Evolutionary conservation across 768 basidiomycete species (phyloP).

Genomic region (Lepiota subincarnata): DNA sequence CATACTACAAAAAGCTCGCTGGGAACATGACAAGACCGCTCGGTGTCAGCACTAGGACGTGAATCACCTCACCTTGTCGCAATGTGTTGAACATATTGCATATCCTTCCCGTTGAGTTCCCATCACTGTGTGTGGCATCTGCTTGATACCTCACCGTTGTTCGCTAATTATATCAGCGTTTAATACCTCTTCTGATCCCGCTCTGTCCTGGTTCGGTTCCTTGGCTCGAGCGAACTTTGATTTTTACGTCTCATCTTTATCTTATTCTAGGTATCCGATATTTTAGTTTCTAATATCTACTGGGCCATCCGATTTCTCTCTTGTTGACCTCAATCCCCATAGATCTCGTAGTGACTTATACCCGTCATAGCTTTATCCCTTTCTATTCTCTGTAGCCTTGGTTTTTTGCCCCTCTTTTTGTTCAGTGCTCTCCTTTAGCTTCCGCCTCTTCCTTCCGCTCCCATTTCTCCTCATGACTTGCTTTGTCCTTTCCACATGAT

Average conservation of each 20-base stretch:
- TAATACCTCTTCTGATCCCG: conserved; percentile 22
- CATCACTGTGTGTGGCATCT: conserved; percentile 9
- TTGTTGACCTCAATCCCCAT: conserved; percentile 12
- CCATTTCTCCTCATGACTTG: conserved; percentile 12
- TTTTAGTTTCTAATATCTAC: conserved; percentile 5
- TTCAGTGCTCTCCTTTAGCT: conserved; percentile 11
- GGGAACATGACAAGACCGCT: conserved; percentile 9
- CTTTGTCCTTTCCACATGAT: conserved; percentile 11
- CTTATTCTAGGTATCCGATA: conserved; percentile 4
- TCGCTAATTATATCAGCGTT: conserved; percentile 28
- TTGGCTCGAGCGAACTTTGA: conserved; percentile 13
- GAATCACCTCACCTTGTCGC: neutral
- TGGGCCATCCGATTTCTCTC: neutral
- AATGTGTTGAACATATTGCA: neutral
- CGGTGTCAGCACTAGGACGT: conserved; percentile 9
- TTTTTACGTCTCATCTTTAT: conserved; percentile 16
- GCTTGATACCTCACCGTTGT: conserved; percentile 13
- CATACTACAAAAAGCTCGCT: conserved; percentile 15
- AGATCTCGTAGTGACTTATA: conserved; percentile 8
- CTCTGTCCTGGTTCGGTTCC: conserved; percentile 16
- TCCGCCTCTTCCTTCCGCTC: conserved; percentile 8
- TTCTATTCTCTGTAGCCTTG: conserved; percentile 16
- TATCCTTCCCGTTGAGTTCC: neutral
- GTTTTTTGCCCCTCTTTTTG: conserved; percentile 12
- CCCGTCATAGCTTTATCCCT: neutral